A percentile compares a stretch with the other conserved stretches of the same genome.
phyloP scores from a whole-genome alignment of 192 early-diverging fungal species.

The Backusella morwellensis region DNA sequence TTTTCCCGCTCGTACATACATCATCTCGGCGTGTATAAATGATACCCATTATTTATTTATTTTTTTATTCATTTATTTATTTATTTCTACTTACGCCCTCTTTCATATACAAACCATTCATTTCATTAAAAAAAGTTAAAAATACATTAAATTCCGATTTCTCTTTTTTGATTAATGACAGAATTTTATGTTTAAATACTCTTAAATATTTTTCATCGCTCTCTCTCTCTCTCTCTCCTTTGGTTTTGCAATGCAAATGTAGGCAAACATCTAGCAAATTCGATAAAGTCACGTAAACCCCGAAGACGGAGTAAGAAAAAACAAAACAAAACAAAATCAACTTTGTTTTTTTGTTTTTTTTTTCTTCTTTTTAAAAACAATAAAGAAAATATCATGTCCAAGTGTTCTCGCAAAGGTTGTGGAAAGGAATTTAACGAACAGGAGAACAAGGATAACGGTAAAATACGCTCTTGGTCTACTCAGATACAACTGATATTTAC shows the following conservation, averaged over 20 bases:
- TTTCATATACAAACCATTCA: neutral
- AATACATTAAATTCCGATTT: neutral
- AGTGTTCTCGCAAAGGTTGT: conserved; percentile 82
- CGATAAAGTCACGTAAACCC: neutral
- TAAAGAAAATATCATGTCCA: conserved; percentile 40
- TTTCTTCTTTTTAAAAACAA: neutral
- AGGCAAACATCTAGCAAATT: neutral
- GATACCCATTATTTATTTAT: neutral
- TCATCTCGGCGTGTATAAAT: neutral
- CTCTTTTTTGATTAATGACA: neutral
- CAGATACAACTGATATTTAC: neutral
- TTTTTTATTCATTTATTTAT: neutral
- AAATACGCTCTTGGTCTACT: neutral
- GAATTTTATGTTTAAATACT: neutral
- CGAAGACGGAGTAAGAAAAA: neutral
- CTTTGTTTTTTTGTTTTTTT: conserved; percentile 15
- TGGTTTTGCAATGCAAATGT: neutral
- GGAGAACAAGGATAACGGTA: conserved; percentile 63
- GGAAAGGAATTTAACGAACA: conserved; percentile 78
- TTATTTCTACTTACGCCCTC: neutral
- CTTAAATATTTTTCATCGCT: no score
- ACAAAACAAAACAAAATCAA: neutral
- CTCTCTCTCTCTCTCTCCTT: no score
- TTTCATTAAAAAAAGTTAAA: neutral
- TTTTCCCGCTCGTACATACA: neutral